These are phyloP conservation scores for Penicillium rolfsii DNA, from an alignment of 2,329 filamentous ascomycete species.

Conservation along the genomic window DNA sequence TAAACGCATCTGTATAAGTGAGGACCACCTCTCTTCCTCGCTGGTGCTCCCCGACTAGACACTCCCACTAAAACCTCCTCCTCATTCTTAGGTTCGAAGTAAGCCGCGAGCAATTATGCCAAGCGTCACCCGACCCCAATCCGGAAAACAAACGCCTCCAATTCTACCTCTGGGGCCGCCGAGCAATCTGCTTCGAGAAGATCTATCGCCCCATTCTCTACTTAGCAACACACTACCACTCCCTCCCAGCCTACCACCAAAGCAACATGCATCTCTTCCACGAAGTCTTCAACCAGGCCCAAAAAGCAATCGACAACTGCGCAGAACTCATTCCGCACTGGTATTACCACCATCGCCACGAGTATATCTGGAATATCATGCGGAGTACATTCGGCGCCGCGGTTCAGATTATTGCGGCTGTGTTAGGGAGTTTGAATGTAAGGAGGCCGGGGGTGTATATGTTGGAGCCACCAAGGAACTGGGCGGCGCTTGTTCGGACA, in stretches of 20 bases:
- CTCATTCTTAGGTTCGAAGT: slow-evolving; percentile 21
- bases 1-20: neutral
- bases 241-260: slow-evolving; percentile 23
- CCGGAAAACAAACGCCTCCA: slow-evolving; percentile 22
- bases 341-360: slow-evolving; percentile 29
- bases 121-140: slow-evolving; percentile 9
- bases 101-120: slow-evolving; percentile 12
- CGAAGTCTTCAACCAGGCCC: slow-evolving; percentile 21
- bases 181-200: slow-evolving; percentile 21
- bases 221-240: slow-evolving; percentile 27
- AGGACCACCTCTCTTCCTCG: neutral
- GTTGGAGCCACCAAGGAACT: slow-evolving; percentile 21
- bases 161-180: slow-evolving; percentile 24
- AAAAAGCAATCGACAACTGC: slow-evolving; percentile 28
- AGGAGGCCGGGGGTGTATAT: slow-evolving; percentile 10
- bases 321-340: slow-evolving; percentile 23
- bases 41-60: neutral
- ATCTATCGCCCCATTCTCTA: slow-evolving; percentile 30
- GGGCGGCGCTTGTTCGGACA: slow-evolving; percentile 25
- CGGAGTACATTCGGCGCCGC: slow-evolving; percentile 24
- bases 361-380: slow-evolving; percentile 30
- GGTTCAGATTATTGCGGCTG: slow-evolving; percentile 26
- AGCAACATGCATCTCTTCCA: slow-evolving; percentile 11
- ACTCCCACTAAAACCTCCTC: neutral
- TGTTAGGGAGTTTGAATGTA: slow-evolving; percentile 21